phyloP scores from a whole-genome alignment of 768 basidiomycete genomes.

The Russula lepida region DNA sequence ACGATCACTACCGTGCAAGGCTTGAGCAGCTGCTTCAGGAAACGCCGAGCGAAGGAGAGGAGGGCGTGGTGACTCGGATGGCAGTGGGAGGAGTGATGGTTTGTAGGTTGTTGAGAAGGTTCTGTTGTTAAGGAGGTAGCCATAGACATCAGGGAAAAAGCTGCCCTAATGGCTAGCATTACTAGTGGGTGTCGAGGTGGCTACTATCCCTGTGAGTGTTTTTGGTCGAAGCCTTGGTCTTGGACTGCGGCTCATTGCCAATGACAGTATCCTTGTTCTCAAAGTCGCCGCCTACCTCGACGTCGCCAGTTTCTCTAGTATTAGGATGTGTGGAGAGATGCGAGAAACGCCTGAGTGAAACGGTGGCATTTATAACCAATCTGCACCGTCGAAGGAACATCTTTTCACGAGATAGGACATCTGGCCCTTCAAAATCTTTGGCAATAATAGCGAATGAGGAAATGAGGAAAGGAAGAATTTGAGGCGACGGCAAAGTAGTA shows the following conservation, averaged over 20 bases:
- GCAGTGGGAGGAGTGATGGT: neutral
- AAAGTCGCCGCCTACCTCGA: neutral
- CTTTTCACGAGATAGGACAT: constrained; percentile 42
- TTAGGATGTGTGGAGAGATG: neutral
- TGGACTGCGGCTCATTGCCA: neutral
- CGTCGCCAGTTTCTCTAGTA: neutral
- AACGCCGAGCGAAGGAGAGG: neutral
- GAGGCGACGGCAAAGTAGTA: too few relatives aligned
- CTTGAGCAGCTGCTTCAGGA: constrained; percentile 27
- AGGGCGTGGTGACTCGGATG: too few relatives aligned
- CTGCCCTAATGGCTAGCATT: too few relatives aligned
- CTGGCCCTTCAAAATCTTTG: constrained; percentile 59
- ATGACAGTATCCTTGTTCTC: neutral
- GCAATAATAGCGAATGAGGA: too few relatives aligned
- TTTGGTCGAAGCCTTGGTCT: neutral
- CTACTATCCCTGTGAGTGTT: neutral
- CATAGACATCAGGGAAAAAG: too few relatives aligned
- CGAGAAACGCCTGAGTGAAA: neutral
- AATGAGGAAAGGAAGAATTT: too few relatives aligned
- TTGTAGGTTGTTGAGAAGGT: neutral
- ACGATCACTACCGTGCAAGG: constrained; percentile 49
- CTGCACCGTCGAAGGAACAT: constrained; percentile 33
- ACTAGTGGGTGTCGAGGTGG: neutral
- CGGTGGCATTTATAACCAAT: constrained; percentile 9
- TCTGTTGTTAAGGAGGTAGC: neutral